Evolutionary conservation across 352 stramenopile species (phyloP).

Genomic region (Peronospora destructor): DNA sequence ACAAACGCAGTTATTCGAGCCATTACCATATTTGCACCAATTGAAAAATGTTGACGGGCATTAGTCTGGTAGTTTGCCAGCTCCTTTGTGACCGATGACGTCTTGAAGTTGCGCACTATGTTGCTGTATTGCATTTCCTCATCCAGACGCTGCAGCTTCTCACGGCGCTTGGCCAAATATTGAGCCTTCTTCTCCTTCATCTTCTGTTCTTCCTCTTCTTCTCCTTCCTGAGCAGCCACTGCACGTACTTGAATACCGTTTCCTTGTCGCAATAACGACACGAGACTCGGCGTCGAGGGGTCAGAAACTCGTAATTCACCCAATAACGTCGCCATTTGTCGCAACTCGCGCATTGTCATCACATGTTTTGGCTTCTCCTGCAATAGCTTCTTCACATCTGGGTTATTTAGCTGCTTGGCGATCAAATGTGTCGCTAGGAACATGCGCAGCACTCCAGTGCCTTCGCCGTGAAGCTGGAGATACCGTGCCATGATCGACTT

Average conservation of each 20-base stretch:
- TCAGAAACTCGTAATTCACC: slow-evolving; percentile 16
- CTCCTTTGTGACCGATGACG: slow-evolving; percentile 36
- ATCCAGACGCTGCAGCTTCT: slow-evolving; percentile 65
- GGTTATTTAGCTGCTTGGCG: slow-evolving; percentile 2
- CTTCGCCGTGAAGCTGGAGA: slow-evolving; percentile 25
- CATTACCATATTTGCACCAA: slow-evolving; percentile 82
- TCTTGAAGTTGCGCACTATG: slow-evolving; percentile 70
- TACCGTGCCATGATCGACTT: slow-evolving; percentile 9
- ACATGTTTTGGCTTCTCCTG: slow-evolving; percentile 5
- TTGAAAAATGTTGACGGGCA: slow-evolving; percentile 68
- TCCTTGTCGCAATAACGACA: slow-evolving; percentile 22
- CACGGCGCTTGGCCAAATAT: slow-evolving; percentile 45
- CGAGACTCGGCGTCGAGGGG: slow-evolving; percentile 18
- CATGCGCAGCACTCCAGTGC: slow-evolving; percentile 18
- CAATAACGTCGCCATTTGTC: slow-evolving; percentile 21
- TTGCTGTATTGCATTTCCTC: slow-evolving; percentile 73
- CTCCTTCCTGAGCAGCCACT: slow-evolving; percentile 1
- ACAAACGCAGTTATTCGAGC: slow-evolving; percentile 75
- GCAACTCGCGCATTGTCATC: slow-evolving; percentile 21
- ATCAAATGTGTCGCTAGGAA: slow-evolving; percentile 24
- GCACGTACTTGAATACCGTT: slow-evolving; percentile 7
- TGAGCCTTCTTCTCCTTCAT: slow-evolving; percentile 14
- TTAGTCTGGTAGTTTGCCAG: slow-evolving; percentile 56
- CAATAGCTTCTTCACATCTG: slow-evolving; percentile 19
- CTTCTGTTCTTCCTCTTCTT: slow-evolving; percentile 5